phyloP scores from a whole-genome alignment of 1,284 basidiomycete genomes.

The Marasmius sp. region DNA sequence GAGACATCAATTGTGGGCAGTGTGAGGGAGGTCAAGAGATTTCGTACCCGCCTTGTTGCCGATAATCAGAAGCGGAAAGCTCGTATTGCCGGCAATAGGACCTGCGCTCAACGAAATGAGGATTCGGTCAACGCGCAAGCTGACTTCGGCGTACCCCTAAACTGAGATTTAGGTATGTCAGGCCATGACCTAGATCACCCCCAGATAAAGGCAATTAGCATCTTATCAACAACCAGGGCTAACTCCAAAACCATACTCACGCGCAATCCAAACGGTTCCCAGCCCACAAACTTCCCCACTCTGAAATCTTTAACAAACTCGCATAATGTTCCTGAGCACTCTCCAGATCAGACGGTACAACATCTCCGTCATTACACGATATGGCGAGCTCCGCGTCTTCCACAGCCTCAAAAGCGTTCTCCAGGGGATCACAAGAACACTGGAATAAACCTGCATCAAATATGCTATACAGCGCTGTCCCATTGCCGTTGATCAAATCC shows the following conservation, averaged over 20 bases:
- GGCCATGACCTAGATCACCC: slow-evolving; percentile 7
- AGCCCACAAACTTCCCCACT: slow-evolving; percentile 16
- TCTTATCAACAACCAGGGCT: too few relatives aligned
- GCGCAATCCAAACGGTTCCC: slow-evolving; percentile 10
- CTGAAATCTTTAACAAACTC: background rate
- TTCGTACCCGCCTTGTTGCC: slow-evolving; percentile 15
- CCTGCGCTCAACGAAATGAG: background rate
- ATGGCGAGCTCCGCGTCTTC: background rate
- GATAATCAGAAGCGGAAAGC: slow-evolving; percentile 10
- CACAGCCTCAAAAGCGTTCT: background rate
- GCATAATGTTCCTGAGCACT: background rate
- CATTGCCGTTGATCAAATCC: slow-evolving; percentile 15
- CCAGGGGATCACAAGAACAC: slow-evolving; percentile 13
- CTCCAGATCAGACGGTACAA: background rate
- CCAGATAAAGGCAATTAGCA: background rate
- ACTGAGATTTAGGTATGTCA: slow-evolving; percentile 11
- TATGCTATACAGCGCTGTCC: slow-evolving; percentile 13
- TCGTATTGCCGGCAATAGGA: slow-evolving; percentile 14
- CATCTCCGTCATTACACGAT: background rate
- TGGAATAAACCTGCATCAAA: slow-evolving; percentile 5
- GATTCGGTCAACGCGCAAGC: background rate
- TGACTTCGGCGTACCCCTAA: slow-evolving; percentile 6
- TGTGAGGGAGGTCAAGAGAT: background rate
- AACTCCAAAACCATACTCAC: too few relatives aligned
- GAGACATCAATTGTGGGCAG: background rate